These are phyloP conservation scores for Plasmodium cynomolgi DNA, from an alignment of 169 alveolate species.

Conservation along the genomic window DNA sequence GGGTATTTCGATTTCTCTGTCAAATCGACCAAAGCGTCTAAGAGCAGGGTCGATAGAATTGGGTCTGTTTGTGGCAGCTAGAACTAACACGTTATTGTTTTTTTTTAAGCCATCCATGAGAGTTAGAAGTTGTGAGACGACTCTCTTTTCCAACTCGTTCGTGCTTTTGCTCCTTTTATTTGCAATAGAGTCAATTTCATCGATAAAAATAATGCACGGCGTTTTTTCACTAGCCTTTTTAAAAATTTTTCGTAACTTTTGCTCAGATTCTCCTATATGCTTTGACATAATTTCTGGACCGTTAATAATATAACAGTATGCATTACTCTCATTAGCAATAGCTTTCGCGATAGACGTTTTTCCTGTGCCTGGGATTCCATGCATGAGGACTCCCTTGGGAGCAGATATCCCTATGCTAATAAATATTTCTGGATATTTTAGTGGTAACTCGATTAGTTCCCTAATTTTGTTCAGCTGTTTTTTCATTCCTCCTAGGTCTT, in stretches of 20 bases:
- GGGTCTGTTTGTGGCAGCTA: conserved; percentile 94
- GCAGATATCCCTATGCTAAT: conserved; percentile 88
- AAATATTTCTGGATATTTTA: conserved; percentile 85
- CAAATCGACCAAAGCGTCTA: conserved; percentile 90
- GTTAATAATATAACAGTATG: conserved; percentile 81
- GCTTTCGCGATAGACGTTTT: conserved; percentile 89
- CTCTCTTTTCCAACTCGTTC: conserved; percentile 86
- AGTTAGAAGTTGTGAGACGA: conserved; percentile 88
- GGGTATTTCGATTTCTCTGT: conserved; percentile 90
- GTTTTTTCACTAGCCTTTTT: conserved; percentile 84
- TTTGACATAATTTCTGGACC: conserved; percentile 88
- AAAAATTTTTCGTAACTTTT: conserved; percentile 86
- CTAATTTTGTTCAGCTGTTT: conserved; percentile 85
- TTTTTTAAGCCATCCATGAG: conserved; percentile 89
- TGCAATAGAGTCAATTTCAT: conserved; percentile 94
- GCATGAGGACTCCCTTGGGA: conserved; percentile 88
- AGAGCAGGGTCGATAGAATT: conserved; percentile 93
- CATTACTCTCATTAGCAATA: conserved; percentile 88
- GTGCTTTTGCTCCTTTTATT: conserved; percentile 88
- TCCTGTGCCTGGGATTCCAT: conserved; percentile 91
- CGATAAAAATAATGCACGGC: conserved; percentile 90
- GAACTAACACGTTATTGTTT: conserved; percentile 86
- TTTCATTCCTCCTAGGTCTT: conserved; percentile 86
- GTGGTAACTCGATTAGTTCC: conserved; percentile 85
- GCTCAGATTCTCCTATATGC: conserved; percentile 91